phyloP scores from a whole-genome alignment of 2,329 filamentous ascomycete species.

The Cryphonectria parasitica region DNA sequence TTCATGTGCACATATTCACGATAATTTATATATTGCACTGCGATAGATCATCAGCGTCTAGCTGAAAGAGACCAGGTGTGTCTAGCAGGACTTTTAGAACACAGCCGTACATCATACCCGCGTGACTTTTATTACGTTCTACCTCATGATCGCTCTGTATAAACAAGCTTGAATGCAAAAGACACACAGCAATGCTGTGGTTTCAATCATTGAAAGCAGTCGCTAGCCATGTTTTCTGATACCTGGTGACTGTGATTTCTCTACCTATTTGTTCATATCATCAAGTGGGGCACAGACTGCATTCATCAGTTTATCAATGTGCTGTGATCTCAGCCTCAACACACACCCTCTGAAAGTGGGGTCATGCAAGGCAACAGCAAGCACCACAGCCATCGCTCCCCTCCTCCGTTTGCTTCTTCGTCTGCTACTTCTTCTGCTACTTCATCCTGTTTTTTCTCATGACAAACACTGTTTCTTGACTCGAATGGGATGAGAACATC shows the following conservation, averaged over 20 bases:
- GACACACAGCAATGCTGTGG: no score
- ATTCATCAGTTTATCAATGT: background rate
- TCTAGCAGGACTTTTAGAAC: background rate
- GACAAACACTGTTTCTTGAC: background rate
- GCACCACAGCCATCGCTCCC: background rate
- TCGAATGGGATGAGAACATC: background rate
- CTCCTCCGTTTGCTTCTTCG: background rate
- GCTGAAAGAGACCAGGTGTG: background rate
- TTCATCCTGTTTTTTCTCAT: background rate
- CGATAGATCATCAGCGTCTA: background rate
- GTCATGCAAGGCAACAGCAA: constrained; percentile 4
- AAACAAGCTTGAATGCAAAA: no score
- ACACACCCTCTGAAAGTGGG: background rate
- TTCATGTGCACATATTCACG: constrained; percentile 1
- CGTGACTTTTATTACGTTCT: background rate
- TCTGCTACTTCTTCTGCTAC: background rate
- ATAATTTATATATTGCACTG: background rate
- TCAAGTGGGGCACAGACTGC: background rate
- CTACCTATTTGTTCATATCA: background rate
- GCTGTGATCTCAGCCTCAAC: background rate
- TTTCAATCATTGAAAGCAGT: background rate
- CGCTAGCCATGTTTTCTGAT: background rate
- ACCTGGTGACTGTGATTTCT: background rate
- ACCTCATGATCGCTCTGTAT: background rate
- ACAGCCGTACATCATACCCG: background rate